Conservation (phyloP, 441 rosid genomes). For the Macaranga tanarius region DNA sequence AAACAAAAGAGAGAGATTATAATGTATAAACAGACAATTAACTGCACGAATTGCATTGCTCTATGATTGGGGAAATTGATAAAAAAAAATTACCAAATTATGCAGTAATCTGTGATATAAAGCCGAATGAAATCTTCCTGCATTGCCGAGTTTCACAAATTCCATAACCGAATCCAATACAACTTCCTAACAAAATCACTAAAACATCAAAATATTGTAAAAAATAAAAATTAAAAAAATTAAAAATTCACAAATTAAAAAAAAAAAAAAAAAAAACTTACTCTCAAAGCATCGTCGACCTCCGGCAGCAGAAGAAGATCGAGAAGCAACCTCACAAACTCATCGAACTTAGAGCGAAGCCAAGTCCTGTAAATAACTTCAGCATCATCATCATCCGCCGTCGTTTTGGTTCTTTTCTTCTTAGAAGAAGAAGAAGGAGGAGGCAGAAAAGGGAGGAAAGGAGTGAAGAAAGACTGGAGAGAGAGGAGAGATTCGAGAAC, state of each 20-base stretch:
- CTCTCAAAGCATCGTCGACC: constrained; percentile 62
- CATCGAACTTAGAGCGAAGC: constrained; percentile 83
- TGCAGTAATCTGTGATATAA: constrained; percentile 65
- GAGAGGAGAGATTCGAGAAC: constrained; percentile 80
- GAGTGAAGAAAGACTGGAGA: constrained; percentile 83
- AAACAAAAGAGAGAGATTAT: too few species aligned
- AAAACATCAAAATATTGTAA: background rate
- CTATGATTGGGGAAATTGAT: background rate
- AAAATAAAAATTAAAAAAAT: background rate
- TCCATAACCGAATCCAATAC: constrained; percentile 82
- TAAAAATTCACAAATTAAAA: background rate
- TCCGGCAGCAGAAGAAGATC: constrained; percentile 45
- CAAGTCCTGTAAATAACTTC: constrained; percentile 61
- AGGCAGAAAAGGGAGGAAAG: constrained; percentile 75
- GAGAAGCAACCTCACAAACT: constrained; percentile 52
- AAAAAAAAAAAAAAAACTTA: constrained; percentile 31
- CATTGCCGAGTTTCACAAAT: constrained; percentile 71
- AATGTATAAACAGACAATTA: too few species aligned
- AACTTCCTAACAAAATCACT: constrained; percentile 49
- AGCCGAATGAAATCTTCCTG: constrained; percentile 68
- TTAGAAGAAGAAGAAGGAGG: constrained; percentile 31
- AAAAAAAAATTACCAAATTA: constrained; percentile 50
- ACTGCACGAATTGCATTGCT: too few species aligned
- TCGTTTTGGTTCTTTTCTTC: constrained; percentile 12
- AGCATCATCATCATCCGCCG: constrained; percentile 34